Conservation (phyloP, 1,139 yeast genomes). For the Yamadazyma diospyri region DNA sequence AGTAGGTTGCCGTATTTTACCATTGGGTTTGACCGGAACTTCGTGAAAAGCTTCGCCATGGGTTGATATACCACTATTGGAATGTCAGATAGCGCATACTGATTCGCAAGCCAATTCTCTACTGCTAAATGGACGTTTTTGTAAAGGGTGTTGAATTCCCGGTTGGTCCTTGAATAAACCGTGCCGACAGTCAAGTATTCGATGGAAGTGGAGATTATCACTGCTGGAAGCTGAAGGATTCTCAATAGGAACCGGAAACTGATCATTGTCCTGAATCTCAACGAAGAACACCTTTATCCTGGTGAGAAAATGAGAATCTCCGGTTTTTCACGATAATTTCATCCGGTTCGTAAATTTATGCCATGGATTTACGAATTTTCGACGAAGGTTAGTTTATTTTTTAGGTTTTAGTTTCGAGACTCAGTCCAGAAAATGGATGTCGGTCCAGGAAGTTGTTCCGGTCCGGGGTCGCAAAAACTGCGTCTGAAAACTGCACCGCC, state of each 20-base stretch:
- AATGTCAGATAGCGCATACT: constrained; percentile 14
- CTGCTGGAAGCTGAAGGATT: constrained; percentile 16
- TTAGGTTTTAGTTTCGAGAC: no score
- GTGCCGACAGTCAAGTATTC: constrained; percentile 34
- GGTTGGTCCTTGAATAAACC: constrained; percentile 25
- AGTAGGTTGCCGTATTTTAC: constrained; percentile 13
- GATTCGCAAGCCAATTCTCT: constrained; percentile 24
- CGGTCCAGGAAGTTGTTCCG: no score
- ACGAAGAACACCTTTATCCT: no score
- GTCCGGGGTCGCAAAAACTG: no score
- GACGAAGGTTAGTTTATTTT: no score
- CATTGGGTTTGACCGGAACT: constrained; percentile 14
- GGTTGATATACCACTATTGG: constrained; percentile 14
- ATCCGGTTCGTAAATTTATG: no score
- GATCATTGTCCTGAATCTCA: constrained; percentile 4
- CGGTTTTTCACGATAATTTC: no score
- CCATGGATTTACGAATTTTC: no score
- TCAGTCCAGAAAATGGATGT: no score
- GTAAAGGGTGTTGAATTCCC: constrained; percentile 25
- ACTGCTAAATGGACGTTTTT: constrained; percentile 29
- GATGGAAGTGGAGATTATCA: constrained; percentile 18
- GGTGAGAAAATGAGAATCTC: no score
- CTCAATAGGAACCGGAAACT: constrained; percentile 3
- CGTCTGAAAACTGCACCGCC: no score
- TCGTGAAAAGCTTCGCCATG: constrained; percentile 10